Percentiles rank a stretch among this genome's conserved stretches.
Evolutionary conservation across 1,139 yeast genomes (phyloP).

Genomic region (Petasospora rhodanensis): DNA sequence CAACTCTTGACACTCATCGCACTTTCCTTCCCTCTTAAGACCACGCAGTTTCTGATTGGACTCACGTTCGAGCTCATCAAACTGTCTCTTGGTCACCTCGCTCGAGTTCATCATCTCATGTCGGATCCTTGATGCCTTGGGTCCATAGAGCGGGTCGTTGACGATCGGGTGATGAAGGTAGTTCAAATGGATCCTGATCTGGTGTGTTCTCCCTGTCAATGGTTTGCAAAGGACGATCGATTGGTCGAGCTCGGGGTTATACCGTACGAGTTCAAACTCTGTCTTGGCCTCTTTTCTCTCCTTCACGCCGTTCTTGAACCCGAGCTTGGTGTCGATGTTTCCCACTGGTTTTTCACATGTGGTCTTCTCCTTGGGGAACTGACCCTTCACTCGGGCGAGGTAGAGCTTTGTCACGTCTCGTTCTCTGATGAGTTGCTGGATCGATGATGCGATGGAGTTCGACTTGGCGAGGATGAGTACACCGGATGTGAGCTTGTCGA

Average conservation of each 20-base stretch:
- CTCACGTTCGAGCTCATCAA: conserved; percentile 63
- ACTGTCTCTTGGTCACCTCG: conserved; percentile 19
- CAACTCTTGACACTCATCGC: conserved; percentile 67
- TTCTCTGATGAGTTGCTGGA: conserved; percentile 71
- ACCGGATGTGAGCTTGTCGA: conserved; percentile 91
- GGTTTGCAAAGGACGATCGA: conserved; percentile 81
- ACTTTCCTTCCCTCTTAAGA: conserved; percentile 57
- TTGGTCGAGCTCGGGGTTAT: conserved; percentile 35
- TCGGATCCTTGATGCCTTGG: conserved; percentile 7
- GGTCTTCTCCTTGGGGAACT: conserved; percentile 54
- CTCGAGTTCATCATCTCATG: conserved; percentile 33
- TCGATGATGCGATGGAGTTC: conserved; percentile 71
- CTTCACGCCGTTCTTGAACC: conserved; percentile 63
- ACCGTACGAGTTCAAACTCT: conserved; percentile 34
- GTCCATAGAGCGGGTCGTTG: conserved; percentile 84
- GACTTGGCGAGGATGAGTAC: conserved; percentile 88
- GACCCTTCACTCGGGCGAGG: conserved; percentile 82
- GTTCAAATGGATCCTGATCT: conserved; percentile 88
- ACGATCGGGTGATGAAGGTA: conserved; percentile 87
- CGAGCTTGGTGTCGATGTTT: conserved; percentile 74
- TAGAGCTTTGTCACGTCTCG: conserved; percentile 79
- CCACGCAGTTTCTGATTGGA: conserved; percentile 7
- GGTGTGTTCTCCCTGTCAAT: conserved; percentile 90
- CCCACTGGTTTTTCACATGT: conserved; percentile 63
- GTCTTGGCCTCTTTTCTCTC: conserved; percentile 59